Evolutionary conservation across 148 eudicot species (phyloP), one percentile per base, ranked within the genome.

Genomic region (Vaccinium darrowii): DNA sequence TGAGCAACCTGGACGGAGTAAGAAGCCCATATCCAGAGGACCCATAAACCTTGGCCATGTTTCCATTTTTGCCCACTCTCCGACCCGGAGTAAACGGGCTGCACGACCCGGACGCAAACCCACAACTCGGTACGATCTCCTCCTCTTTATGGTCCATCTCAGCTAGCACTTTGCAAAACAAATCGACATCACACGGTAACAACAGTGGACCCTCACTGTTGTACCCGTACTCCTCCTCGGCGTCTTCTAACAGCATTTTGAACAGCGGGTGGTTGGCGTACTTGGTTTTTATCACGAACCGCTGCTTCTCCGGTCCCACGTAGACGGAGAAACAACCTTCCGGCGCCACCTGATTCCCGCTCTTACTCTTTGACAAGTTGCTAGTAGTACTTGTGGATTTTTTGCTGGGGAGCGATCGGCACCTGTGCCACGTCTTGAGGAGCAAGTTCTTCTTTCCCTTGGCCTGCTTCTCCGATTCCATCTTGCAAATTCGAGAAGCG

Each of bases 261-360:
- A 94, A 94, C 83, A 91, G 76, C 5, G 93, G 92, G 72, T 94
- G 95, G 57, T 85, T 94, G 0, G 88, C 92, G 71, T 71, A 83
- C 87, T 93, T 83, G 0, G 92, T 85, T 84, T 91, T 93, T 51
- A 94, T 86, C 80, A 89, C 93, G 53, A 94, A 93, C 88, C 95
- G 85, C 83, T 92, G 89, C 79, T 86, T 92, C 77, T 91, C 86
- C 0, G 89, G 87, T 18, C 98, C 95, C 1, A 93, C 98, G 19
- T 94, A 93, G 33, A 94, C 94, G 14, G 88, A 82, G 83, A 94
- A 92, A 63, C 91, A 92, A 0, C 94, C 95, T 6, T 81, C 89
- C 0, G 92, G 94, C 0, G 93, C 84, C 50, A 83, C 79, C 25
- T 75, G 76, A 27, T 12, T 36, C 39, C 39, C 39, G 39, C 18